Percentiles rank a stretch among this genome's conserved stretches.
phyloP scores from a whole-genome alignment of 1,139 yeast species.

The Nakaseomyces bracarensis region DNA sequence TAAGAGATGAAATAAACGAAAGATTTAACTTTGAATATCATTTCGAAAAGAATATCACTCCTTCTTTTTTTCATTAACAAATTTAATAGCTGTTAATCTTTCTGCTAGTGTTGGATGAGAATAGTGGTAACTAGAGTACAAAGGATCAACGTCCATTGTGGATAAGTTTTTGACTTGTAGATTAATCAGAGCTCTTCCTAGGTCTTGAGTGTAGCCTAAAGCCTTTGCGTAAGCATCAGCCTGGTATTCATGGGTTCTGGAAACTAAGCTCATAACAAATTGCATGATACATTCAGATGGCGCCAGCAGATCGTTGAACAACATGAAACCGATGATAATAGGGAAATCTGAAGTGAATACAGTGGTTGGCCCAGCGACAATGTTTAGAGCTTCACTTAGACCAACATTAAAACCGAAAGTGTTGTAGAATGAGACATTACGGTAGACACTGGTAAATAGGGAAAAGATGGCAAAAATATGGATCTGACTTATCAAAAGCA shows the following conservation, averaged over 20 bases:
- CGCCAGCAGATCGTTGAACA: conserved; percentile 63
- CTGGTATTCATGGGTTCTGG: conserved; percentile 84
- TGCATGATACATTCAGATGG: conserved; percentile 68
- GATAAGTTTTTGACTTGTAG: conserved; percentile 74
- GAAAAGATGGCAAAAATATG: conserved; percentile 61
- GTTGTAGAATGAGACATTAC: conserved; percentile 65
- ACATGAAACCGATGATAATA: conserved; percentile 66
- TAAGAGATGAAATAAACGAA: background rate
- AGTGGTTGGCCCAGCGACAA: conserved; percentile 14
- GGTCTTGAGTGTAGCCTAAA: conserved; percentile 60
- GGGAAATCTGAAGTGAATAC: conserved; percentile 45
- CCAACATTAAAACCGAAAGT: conserved; percentile 63
- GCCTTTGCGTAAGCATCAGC: conserved; percentile 81
- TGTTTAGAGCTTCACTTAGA: background rate
- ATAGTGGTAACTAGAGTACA: conserved; percentile 80
- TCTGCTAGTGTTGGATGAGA: conserved; percentile 89
- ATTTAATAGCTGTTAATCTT: conserved; percentile 66
- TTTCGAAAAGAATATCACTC: conserved; percentile 15
- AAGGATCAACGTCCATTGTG: conserved; percentile 79
- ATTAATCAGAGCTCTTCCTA: conserved; percentile 65
- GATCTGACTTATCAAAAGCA: conserved; percentile 54
- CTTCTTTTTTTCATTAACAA: conserved; percentile 39
- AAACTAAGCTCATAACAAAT: conserved; percentile 57
- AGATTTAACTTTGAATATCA: conserved; percentile 12
- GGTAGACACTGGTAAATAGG: conserved; percentile 68